Percentiles rank a stretch among this genome's conserved stretches.
Evolutionary conservation across 441 rosid genomes (phyloP).

Genomic region (Arabidopsis hybrid): DNA sequence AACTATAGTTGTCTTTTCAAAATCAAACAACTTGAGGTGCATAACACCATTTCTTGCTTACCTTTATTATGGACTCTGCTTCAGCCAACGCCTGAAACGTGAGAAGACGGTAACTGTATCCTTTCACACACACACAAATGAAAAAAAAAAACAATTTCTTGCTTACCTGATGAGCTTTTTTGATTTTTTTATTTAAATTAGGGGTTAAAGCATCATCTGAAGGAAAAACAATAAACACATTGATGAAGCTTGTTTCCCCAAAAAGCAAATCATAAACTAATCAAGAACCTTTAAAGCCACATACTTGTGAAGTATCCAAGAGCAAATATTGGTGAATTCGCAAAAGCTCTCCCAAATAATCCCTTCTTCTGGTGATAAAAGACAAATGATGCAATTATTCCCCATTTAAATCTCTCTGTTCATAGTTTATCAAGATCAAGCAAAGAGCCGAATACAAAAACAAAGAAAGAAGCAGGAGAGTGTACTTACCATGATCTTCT

Average conservation of each 20-base stretch:
- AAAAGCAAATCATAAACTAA: background rate
- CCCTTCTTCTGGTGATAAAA: conserved; percentile 1
- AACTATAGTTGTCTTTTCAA: background rate
- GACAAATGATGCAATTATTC: background rate
- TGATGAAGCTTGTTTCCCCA: background rate
- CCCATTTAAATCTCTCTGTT: background rate
- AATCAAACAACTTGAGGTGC: conserved; percentile 14
- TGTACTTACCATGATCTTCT: background rate
- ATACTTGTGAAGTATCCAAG: conserved; percentile 29
- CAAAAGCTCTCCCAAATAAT: background rate
- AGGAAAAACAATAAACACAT: background rate
- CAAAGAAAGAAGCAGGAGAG: background rate
- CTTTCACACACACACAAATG: background rate
- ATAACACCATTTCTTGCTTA: conserved; percentile 20
- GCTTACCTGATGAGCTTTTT: background rate
- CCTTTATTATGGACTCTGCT: background rate
- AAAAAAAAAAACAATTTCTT: background rate
- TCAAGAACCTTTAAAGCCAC: background rate
- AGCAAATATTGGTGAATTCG: conserved; percentile 7
- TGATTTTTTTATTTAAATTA: too few species aligned
- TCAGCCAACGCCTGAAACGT: background rate
- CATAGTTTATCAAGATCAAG: background rate
- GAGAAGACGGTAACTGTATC: background rate
- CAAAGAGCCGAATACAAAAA: background rate
- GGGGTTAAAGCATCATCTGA: conserved; percentile 8